A percentile compares a stretch with the other conserved stretches of the same genome.
Conservation (phyloP, 164 flowering plant genomes). For the Magnolia sinica region DNA sequence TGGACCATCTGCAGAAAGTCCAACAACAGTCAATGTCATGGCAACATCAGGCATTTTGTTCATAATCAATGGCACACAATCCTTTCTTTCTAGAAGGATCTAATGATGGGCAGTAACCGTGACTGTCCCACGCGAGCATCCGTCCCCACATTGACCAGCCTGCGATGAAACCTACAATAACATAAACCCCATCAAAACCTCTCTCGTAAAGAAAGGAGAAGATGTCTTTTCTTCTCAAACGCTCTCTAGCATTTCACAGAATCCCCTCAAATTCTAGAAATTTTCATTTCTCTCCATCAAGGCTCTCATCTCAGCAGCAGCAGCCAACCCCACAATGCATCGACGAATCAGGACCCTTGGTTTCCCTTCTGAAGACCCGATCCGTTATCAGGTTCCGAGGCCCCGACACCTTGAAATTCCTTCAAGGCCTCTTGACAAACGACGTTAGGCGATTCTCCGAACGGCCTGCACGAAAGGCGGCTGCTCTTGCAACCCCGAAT, state of each 20-base stretch:
- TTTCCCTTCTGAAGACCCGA: constrained; percentile 63
- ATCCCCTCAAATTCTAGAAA: constrained; percentile 9
- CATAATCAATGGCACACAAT: too few species aligned
- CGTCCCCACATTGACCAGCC: too few species aligned
- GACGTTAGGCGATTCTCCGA: constrained; percentile 57
- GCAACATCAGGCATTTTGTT: too few species aligned
- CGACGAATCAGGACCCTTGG: constrained; percentile 38
- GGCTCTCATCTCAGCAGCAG: constrained; percentile 21
- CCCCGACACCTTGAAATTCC: constrained; percentile 77
- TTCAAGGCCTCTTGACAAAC: constrained; percentile 84
- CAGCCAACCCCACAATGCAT: constrained; percentile 16
- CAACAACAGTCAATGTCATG: too few species aligned
- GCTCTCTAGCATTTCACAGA: constrained; percentile 6
- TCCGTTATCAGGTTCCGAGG: constrained; percentile 81
- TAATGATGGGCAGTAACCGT: too few species aligned
- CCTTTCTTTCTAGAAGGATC: too few species aligned
- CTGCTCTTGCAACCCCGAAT: constrained; percentile 51
- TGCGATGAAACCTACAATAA: too few species aligned
- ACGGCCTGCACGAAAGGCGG: constrained; percentile 28
- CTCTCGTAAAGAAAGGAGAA: neutral
- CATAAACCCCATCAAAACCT: neutral
- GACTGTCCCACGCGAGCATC: too few species aligned
- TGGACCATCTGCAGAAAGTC: too few species aligned
- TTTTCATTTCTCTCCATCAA: constrained; percentile 16
- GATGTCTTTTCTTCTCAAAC: constrained; percentile 6